These are phyloP conservation scores for Physcomitrellopsis africana DNA, from an alignment of 225 moss, liverwort and hornwort species.

Conservation along the genomic window DNA sequence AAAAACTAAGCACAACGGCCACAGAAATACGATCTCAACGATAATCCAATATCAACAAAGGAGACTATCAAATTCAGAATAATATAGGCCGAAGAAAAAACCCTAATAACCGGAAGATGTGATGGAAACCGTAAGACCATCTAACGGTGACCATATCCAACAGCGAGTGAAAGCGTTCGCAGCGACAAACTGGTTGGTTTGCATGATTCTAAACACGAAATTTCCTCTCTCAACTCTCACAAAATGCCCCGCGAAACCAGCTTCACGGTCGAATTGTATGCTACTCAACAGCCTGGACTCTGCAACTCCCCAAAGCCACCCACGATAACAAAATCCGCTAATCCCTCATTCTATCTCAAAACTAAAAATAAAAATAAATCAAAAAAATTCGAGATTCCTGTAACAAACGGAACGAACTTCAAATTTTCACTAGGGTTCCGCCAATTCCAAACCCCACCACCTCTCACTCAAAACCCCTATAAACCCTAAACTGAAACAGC, in stretches of 20 bases:
- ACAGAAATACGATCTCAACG: background rate
- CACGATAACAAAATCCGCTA: too few relatives aligned
- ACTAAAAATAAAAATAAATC: too few relatives aligned
- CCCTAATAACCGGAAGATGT: conserved; percentile 19
- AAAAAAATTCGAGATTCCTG: too few relatives aligned
- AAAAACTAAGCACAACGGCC: background rate
- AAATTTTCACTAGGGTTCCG: too few relatives aligned
- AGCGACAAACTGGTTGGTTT: conserved; percentile 29
- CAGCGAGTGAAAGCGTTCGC: conserved; percentile 40
- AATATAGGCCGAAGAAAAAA: background rate
- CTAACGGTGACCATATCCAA: conserved; percentile 46
- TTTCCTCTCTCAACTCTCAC: background rate
- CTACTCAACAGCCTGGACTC: too few relatives aligned
- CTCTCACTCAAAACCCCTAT: too few relatives aligned
- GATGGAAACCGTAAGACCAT: background rate
- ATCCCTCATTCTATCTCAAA: too few relatives aligned
- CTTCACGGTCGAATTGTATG: background rate
- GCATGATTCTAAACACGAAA: conserved; percentile 22
- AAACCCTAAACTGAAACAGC: too few relatives aligned
- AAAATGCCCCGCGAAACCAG: background rate
- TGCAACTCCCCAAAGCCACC: too few relatives aligned
- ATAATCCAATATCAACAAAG: background rate
- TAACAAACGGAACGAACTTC: too few relatives aligned
- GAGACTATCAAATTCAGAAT: background rate
- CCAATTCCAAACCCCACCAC: too few relatives aligned